Percentiles rank a stretch among this genome's conserved stretches.
phyloP scores from a whole-genome alignment of 2,329 filamentous ascomycete genomes.

The Exophiala lecanii-corni region DNA sequence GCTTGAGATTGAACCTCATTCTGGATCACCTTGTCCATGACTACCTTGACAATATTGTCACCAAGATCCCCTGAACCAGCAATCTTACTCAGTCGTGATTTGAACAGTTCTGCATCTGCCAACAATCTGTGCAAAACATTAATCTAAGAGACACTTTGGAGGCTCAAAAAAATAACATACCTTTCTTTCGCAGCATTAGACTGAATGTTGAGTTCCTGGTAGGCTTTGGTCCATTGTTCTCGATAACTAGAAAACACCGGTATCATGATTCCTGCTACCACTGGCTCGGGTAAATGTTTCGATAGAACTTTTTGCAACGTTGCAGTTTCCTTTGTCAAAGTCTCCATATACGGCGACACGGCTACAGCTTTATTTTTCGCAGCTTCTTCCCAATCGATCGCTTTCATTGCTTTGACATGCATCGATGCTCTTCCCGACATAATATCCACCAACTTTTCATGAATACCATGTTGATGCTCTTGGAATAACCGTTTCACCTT shows the following conservation, averaged over 20 bases:
- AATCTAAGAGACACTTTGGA: conserved; percentile 21
- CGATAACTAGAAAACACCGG: conserved; percentile 80
- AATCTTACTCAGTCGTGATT: conserved; percentile 66
- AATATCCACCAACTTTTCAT: conserved; percentile 89
- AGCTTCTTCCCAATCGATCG: conserved; percentile 65
- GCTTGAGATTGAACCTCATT: background rate
- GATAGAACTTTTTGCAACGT: conserved; percentile 78
- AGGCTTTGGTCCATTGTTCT: conserved; percentile 69
- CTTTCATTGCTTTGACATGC: conserved; percentile 70
- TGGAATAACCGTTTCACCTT: conserved; percentile 77
- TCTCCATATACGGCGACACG: conserved; percentile 76
- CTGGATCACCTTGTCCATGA: conserved; percentile 33
- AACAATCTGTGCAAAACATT: conserved; percentile 53
- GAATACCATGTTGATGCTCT: conserved; percentile 85
- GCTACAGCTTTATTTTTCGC: conserved; percentile 40
- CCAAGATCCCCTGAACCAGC: conserved; percentile 74
- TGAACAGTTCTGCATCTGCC: conserved; percentile 69
- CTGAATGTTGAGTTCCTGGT: conserved; percentile 60
- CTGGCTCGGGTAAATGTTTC: conserved; percentile 72
- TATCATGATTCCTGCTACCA: conserved; percentile 76
- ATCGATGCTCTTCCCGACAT: conserved; percentile 73
- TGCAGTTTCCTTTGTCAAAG: conserved; percentile 76
- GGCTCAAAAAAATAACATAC: conserved; percentile 46
- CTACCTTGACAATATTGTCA: conserved; percentile 57
- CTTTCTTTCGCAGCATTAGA: conserved; percentile 66